Base-by-base conservation (phyloP, 345 rosid species). In the Syzygium aromaticum region DNA sequence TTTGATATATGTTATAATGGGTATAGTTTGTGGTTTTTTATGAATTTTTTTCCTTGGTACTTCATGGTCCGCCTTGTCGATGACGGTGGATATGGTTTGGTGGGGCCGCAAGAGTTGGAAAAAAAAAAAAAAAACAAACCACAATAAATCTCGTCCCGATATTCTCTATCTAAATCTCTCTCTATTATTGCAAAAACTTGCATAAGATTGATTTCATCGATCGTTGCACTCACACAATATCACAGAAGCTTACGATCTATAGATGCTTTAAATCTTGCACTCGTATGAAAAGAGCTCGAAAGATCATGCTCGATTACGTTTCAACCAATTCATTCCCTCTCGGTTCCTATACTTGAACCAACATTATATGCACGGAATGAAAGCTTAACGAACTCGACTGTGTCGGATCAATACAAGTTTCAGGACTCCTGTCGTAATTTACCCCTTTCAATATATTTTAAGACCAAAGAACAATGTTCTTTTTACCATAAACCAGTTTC, bases 111-210 rank as follows among this genome's bases (percentile, higher is more conserved):
- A 4, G 63, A 57, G 63, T 10, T 23, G 63, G 63, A 14, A 23
- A 57, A 57, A 25, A 0, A 13, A 0, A 14, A 23, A 57, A 57
- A 25, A 0, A 13, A 0, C 14, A 57, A 57, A 23, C 0, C 6
- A 10, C 7, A 0, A 57, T 23, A 57, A 57, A 57, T 57, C 0
- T 0, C 2, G 14, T 57, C 6, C 25, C 0, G 0, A 57, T 23
- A 25, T 57, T 57, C 3, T 11, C 28, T 57, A 57, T 25, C 6
- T 3, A 25, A 0, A 57, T 25, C 0, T 57, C 28, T 57, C 6
- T 57, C 3, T 57, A 25, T 57, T 23, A 10, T 25, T 0, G 3
- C 11, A 14, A 57, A 0, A 57, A 25, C 63, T 57, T 57, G 14
- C 0, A 57, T 25, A 1, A 43, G 7, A 43, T 6, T 43, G 7